Evolutionary conservation across 2,329 filamentous ascomycete species (phyloP), one percentile per base, ranked within the genome.

Genomic region (Fusarium irregulare): DNA sequence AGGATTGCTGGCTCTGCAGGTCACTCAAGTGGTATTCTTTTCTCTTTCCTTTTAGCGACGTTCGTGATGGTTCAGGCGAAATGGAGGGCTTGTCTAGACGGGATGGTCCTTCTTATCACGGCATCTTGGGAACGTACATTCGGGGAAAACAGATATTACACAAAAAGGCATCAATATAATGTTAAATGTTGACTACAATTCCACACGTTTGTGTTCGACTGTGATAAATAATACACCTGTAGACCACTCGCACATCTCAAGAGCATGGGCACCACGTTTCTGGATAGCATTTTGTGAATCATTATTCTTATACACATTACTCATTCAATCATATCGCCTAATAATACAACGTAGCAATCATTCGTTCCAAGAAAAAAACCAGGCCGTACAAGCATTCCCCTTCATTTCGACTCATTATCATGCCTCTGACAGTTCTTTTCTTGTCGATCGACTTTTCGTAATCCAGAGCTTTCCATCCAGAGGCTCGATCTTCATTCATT

Each of bases 321-420:
- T 44, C 51, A 40, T 64, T 25, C 42, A 46, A n/a, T 51, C 50
- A n/a, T 60, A 55, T 30, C 45, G 45, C 51, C 30, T 46, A 56
- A 45, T 46, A 34, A 56, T 68, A 69, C 50, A 63, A 41, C 5
- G 20, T 51, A 57, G 58, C 53, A 57, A 71, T 20, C 27, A 42
- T 28, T 42, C 49, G 40, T 51, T 47, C 40, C 56, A 45, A 45
- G 47, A 46, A 18, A 30, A 48, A 54, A 11, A 32, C 34, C 21
- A 41, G 48, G 30, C 57, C 64, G 42, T 70, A 71, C 68, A 70
- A 27, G 27, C 27, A 34, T 47, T 50, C 34, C 30, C 46, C 44
- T 23, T 45, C 44, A 30, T 66, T 55, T 47, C 63, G 37, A 50
- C 46, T 62, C 56, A 37, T 67, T 25, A 47, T 54, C 55, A 51